Percentiles rank a stretch among this genome's conserved stretches.
phyloP scores from a whole-genome alignment of 805 yeast genomes.

The Wilhelminamyces savonicus region DNA sequence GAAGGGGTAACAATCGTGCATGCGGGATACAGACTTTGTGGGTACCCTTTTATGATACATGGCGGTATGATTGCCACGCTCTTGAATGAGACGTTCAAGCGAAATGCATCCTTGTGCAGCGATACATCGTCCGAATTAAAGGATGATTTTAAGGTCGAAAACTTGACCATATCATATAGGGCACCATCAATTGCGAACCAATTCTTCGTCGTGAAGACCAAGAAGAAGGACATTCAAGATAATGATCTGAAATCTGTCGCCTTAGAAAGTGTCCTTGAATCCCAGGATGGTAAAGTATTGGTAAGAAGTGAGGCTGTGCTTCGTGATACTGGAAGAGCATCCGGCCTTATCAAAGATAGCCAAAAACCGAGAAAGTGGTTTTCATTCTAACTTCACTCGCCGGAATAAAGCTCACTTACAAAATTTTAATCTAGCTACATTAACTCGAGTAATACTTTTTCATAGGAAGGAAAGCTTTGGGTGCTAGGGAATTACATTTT shows the following conservation, averaged over 20 bases:
- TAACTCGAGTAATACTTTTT: too few relatives aligned
- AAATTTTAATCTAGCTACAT: too few relatives aligned
- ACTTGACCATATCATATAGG: slow-evolving; percentile 47
- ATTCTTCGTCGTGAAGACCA: slow-evolving; percentile 60
- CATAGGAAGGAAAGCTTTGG: too few relatives aligned
- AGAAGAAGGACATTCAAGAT: slow-evolving; percentile 12
- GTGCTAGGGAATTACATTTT: too few relatives aligned
- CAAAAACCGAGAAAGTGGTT: too few relatives aligned
- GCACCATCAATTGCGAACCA: slow-evolving; percentile 76
- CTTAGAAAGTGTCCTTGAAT: slow-evolving; percentile 49
- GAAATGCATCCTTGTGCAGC: slow-evolving; percentile 39
- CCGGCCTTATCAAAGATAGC: too few relatives aligned
- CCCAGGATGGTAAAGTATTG: slow-evolving; percentile 45
- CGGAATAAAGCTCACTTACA: too few relatives aligned
- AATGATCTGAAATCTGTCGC: slow-evolving; percentile 27
- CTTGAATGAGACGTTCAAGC: slow-evolving; percentile 68
- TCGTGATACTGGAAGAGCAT: too few relatives aligned
- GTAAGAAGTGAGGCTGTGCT: slow-evolving; percentile 54
- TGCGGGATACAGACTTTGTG: slow-evolving; percentile 72
- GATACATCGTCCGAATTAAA: slow-evolving; percentile 27
- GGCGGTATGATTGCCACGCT: slow-evolving; percentile 85
- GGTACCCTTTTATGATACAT: slow-evolving; percentile 82
- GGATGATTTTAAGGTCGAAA: slow-evolving; percentile 36
- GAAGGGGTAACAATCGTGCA: slow-evolving; percentile 67
- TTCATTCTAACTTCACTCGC: too few relatives aligned